Percentiles rank a stretch among this genome's conserved stretches.
Evolutionary conservation across 331 rosid species (phyloP).

Genomic region (Erythrophleum ivorense): DNA sequence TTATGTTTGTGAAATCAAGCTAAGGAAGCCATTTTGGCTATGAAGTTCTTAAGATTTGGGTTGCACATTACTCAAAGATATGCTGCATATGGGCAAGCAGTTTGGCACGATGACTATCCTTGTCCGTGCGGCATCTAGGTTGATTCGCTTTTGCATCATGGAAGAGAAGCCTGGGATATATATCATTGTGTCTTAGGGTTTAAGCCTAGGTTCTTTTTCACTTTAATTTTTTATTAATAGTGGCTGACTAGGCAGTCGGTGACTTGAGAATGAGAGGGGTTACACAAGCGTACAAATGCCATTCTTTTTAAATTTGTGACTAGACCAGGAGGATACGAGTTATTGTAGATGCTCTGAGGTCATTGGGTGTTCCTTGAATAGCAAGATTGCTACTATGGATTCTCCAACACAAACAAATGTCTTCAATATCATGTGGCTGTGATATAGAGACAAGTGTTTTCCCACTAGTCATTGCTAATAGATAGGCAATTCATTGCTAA

Average conservation of each 20-base stretch:
- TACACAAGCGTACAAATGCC: background rate
- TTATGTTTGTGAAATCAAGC: slow-evolving; percentile 38
- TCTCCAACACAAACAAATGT: too few relatives aligned
- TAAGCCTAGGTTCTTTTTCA: background rate
- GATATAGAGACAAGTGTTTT: too few relatives aligned
- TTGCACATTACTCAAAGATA: slow-evolving; percentile 35
- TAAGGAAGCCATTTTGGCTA: slow-evolving; percentile 34
- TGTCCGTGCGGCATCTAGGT: slow-evolving; percentile 36
- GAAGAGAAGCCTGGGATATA: slow-evolving; percentile 36
- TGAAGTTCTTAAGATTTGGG: slow-evolving; percentile 20
- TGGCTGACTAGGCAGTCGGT: slow-evolving; percentile 40
- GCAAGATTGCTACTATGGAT: background rate
- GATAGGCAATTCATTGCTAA: too few relatives aligned
- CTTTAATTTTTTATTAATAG: background rate
- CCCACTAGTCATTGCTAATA: too few relatives aligned
- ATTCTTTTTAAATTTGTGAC: slow-evolving; percentile 5
- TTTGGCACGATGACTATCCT: slow-evolving; percentile 33
- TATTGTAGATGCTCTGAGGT: slow-evolving; percentile 34
- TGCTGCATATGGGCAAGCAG: slow-evolving; percentile 40
- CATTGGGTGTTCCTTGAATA: slow-evolving; percentile 29
- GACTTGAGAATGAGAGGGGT: slow-evolving; percentile 21
- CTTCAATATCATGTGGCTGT: background rate
- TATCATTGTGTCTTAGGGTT: slow-evolving; percentile 34
- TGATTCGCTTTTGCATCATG: slow-evolving; percentile 16
- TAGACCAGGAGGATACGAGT: slow-evolving; percentile 20